phyloP scores from a whole-genome alignment of 2,329 filamentous ascomycete species.

The Penicillium sp. region DNA sequence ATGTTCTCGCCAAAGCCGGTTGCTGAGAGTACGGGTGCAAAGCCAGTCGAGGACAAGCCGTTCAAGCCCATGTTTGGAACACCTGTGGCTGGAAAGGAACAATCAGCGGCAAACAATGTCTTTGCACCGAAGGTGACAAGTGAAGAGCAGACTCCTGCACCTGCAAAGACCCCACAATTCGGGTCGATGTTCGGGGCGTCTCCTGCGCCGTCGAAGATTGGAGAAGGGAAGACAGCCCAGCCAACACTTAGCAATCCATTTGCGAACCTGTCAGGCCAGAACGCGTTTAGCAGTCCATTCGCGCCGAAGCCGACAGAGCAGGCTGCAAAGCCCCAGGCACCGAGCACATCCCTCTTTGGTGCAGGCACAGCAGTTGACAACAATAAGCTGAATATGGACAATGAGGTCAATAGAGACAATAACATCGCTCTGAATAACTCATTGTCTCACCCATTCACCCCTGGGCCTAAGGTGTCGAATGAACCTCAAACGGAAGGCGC shows the following conservation, averaged over 20 bases:
- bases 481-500: neutral
- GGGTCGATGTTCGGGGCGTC: constrained; percentile 24
- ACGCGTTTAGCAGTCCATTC: constrained; percentile 8
- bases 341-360: neutral
- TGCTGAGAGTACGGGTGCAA: neutral
- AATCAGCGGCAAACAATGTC: neutral
- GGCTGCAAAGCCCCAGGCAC: neutral
- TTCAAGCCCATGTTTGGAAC: constrained; percentile 3
- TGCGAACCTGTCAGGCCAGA: constrained; percentile 3
- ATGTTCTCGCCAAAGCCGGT: constrained; percentile 6
- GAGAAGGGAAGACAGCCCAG: neutral
- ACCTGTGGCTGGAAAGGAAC: constrained; percentile 1
- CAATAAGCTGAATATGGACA: neutral
- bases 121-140: constrained; percentile 8
- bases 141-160: constrained; percentile 1
- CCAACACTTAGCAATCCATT: constrained; percentile 3
- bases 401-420: neutral
- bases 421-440: neutral
- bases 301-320: constrained; percentile 6
- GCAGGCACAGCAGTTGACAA: neutral
- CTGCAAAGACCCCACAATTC: constrained; percentile 11
- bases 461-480: neutral
- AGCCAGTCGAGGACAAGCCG: neutral
- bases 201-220: constrained; percentile 1
- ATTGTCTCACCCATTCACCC: neutral